Conservation (phyloP, 2,329 filamentous ascomycete species). For the Pseudogymnoascus verrucosus region DNA sequence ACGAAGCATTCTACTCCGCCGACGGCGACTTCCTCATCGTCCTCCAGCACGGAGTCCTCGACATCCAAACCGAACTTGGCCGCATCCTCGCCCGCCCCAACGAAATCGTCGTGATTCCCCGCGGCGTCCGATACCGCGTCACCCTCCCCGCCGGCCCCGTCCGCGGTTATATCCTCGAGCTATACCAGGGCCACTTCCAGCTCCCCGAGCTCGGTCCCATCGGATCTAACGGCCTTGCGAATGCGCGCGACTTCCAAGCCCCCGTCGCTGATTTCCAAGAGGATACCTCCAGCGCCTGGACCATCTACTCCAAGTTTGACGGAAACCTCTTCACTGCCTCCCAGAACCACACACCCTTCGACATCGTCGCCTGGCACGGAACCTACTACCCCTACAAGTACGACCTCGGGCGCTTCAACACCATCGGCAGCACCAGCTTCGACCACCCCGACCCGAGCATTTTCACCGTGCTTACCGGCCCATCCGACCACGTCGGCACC, state of each 20-base stretch:
- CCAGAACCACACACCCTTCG: constrained; percentile 67
- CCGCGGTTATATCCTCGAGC: constrained; percentile 66
- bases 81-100: constrained; percentile 66
- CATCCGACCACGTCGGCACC: constrained; percentile 46
- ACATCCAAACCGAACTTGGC: constrained; percentile 72
- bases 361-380: constrained; percentile 74
- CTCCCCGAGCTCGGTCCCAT: constrained; percentile 68
- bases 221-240: constrained; percentile 67
- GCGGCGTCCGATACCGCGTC: constrained; percentile 68
- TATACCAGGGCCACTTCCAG: constrained; percentile 64
- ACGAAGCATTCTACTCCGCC: constrained; percentile 73
- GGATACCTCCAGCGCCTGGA: constrained; percentile 39
- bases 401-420: constrained; percentile 69
- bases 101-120: constrained; percentile 69
- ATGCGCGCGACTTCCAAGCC: constrained; percentile 66
- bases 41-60: constrained; percentile 63
- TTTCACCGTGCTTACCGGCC: constrained; percentile 59
- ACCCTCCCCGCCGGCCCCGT: constrained; percentile 53
- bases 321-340: constrained; percentile 56
- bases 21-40: constrained; percentile 75
- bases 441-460: constrained; percentile 75
- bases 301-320: constrained; percentile 57
- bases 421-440: constrained; percentile 63
- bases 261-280: constrained; percentile 63
- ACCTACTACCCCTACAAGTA: constrained; percentile 78